Base-by-base conservation (phyloP, 768 basidiomycete species). In the Piloderma croceum region DNA sequence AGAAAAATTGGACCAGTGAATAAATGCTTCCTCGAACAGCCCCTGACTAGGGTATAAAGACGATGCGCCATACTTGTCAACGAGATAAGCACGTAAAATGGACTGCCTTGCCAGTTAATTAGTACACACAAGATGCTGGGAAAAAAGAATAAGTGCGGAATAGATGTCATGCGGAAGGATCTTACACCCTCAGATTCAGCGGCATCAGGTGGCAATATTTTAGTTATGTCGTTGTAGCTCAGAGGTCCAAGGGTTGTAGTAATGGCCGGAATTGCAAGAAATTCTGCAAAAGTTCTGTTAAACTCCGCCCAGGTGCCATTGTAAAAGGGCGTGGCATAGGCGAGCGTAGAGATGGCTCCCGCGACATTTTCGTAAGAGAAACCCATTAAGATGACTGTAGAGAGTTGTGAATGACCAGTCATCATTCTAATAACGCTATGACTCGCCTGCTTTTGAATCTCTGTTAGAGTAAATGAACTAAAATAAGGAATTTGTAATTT, bases 361-460 rank as follows among this genome's bases (percentile, higher is more conserved):
- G 49, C 57, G 7, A 44, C 53, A 27, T 57, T 37, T 6, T 49
- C 41, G 37, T 57, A 53, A 13, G 44, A 37, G 20, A 63, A 41
- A 3, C 52, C 49, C 40, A 56, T 47, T 31, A 62, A 41, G 12
- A 64, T 44, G 13, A 57, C 60, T 64, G 37, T 20, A 45, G 42
- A n/a, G 33, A 18, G n/a, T 38, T 13, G 33, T 22, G 5, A 24
- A 24, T 42, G 35, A 33, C 31, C 31, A 21, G 10, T 31, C 29
- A 31, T 10, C 6, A 36, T 18, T 10, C 19, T 9, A n/a, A n/a
- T n/a, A n/a, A n/a, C n/a, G n/a, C n/a, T 38, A 5, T 13, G 13
- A 50, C 57, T 39, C 47, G 67, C 69, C 62, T 32, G 67, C 59
- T 50, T 60, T 63, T 1, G 68, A 61, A 51, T 69, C 65, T 3